A percentile compares a stretch with the other conserved stretches of the same genome.
These are phyloP conservation scores for Agroathelia rolfsii DNA, from an alignment of 1,284 basidiomycete species.

Conservation along the genomic window DNA sequence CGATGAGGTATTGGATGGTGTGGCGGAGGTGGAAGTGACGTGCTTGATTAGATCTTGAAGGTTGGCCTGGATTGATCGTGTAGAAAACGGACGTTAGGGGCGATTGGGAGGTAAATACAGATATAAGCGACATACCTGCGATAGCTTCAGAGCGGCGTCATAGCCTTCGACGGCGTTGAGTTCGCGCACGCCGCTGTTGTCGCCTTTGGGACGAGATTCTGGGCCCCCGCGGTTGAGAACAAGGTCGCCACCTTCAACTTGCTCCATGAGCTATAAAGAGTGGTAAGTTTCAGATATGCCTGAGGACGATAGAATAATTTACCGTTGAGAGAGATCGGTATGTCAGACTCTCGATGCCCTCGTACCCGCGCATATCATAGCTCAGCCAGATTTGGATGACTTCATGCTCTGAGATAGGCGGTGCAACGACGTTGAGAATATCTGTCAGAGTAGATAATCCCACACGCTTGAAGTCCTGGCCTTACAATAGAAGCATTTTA, in stretches of 20 bases:
- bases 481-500: too few relatives aligned
- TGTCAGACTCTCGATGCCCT: slow-evolving; percentile 92
- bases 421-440: slow-evolving; percentile 92
- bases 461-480: slow-evolving; percentile 78
- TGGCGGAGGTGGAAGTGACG: slow-evolving; percentile 31
- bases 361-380: slow-evolving; percentile 95
- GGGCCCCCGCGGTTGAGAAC: slow-evolving; percentile 82
- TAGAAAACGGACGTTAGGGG: slow-evolving; percentile 6
- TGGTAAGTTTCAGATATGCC: slow-evolving; percentile 6
- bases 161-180: slow-evolving; percentile 80
- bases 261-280: slow-evolving; percentile 73
- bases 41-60: slow-evolving; percentile 68
- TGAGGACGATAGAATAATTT: slow-evolving; percentile 19
- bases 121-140: slow-evolving; percentile 42
- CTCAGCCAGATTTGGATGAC: slow-evolving; percentile 92
- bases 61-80: slow-evolving; percentile 50
- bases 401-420: slow-evolving; percentile 96
- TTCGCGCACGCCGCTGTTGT: slow-evolving; percentile 42
- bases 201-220: slow-evolving; percentile 60
- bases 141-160: slow-evolving; percentile 72
- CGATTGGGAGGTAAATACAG: slow-evolving; percentile 1
- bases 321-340: slow-evolving; percentile 79
- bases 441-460: slow-evolving; percentile 84
- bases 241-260: slow-evolving; percentile 88
- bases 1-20: slow-evolving; percentile 29